Evolutionary conservation across 495 filamentous ascomycete species (phyloP).

Genomic region (Xylaria scruposa): DNA sequence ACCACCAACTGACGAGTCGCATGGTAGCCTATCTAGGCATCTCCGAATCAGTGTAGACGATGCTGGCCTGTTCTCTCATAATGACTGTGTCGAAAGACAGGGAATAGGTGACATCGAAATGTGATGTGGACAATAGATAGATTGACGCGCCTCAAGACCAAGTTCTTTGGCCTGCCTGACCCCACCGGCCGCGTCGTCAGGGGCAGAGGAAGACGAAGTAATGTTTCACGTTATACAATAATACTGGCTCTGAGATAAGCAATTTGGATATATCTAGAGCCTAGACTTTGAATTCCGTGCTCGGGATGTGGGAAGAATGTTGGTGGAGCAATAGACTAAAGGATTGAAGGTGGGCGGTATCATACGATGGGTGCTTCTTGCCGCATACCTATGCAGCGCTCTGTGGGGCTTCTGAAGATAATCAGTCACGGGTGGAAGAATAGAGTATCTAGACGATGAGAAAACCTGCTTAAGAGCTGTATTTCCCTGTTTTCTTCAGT

Average conservation of each 20-base stretch:
- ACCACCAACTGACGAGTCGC: not conserved
- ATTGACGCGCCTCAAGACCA: too few species aligned
- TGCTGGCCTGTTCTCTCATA: not conserved
- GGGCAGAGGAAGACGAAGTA: not conserved
- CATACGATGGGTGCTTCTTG: conserved; percentile 8
- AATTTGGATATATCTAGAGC: not conserved
- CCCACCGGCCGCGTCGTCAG: not conserved
- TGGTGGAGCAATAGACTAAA: not conserved
- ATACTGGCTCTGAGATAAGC: not conserved
- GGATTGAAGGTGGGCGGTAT: not conserved
- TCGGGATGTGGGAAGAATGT: not conserved
- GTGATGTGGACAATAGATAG: not conserved
- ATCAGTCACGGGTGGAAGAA: not conserved
- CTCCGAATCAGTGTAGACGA: not conserved
- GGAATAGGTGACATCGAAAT: not conserved
- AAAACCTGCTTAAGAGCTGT: conserved; percentile 1
- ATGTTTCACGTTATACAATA: not conserved
- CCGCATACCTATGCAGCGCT: not conserved
- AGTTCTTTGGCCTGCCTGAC: too few species aligned
- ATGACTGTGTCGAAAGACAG: not conserved
- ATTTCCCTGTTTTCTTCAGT: conserved; percentile 7
- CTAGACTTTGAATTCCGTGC: not conserved
- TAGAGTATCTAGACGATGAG: not conserved
- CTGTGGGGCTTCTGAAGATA: not conserved
- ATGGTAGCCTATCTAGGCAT: not conserved